Percentiles rank a stretch among this genome's conserved stretches.
Conservation (phyloP, 768 basidiomycete species). For the Lentinula sp. region DNA sequence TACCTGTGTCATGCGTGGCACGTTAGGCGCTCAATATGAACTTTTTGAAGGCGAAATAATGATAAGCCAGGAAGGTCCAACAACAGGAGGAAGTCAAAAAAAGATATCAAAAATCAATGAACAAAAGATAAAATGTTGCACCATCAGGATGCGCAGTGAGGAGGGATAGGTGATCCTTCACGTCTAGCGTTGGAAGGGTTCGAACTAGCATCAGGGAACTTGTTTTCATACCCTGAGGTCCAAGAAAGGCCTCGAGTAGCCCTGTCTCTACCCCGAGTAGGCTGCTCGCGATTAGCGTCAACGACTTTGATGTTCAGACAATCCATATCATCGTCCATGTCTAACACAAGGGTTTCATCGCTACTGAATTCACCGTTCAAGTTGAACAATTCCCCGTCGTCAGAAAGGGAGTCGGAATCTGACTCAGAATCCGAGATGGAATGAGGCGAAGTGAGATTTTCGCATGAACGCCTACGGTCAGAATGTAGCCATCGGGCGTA, state of each 20-base stretch:
- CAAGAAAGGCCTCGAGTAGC: constrained; percentile 4
- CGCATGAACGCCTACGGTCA: constrained; percentile 4
- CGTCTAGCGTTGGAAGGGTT: neutral
- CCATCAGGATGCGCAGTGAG: neutral
- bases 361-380: neutral
- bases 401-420: neutral
- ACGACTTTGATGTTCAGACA: neutral
- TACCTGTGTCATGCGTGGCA: neutral
- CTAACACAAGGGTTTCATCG: neutral
- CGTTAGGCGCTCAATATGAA: neutral
- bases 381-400: constrained; percentile 13
- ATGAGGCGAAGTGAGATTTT: neutral
- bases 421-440: neutral
- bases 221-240: constrained; percentile 1
- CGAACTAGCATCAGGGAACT: neutral
- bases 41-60: neutral
- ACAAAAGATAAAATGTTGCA: neutral
- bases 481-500: constrained; percentile 58
- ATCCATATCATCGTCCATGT: neutral
- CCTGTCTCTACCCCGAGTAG: neutral
- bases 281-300: neutral
- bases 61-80: constrained; percentile 1
- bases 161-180: neutral
- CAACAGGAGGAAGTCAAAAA: neutral
- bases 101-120: neutral